Conservation (phyloP, 257 asterid species). For the Capsicum pubescens region DNA sequence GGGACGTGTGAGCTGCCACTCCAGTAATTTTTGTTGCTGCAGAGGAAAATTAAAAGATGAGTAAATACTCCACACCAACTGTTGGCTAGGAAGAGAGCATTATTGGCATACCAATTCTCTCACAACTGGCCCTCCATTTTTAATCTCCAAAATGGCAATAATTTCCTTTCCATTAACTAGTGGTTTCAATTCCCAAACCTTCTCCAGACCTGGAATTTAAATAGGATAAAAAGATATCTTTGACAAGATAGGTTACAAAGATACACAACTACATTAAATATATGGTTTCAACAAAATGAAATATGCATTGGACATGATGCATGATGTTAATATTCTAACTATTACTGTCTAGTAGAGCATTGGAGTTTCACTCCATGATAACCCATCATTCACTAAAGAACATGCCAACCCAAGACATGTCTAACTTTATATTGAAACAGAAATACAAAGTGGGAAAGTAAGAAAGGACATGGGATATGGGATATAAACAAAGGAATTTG, state of each 20-base stretch:
- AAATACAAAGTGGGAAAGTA: background rate
- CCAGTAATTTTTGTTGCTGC: slow-evolving; percentile 72
- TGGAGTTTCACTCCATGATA: background rate
- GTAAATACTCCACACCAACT: slow-evolving; percentile 6
- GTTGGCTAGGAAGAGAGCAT: background rate
- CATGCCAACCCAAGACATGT: background rate
- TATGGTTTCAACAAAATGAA: background rate
- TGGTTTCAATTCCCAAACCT: slow-evolving; percentile 80
- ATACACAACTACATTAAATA: background rate
- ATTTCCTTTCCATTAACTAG: slow-evolving; percentile 76
- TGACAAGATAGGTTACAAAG: background rate
- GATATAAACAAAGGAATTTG: background rate
- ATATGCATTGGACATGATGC: background rate
- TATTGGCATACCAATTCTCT: slow-evolving; percentile 66
- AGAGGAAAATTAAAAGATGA: background rate
- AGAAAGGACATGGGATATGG: background rate
- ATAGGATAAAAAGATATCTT: background rate
- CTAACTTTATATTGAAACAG: background rate
- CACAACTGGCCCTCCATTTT: slow-evolving; percentile 81
- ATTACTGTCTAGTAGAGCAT: background rate
- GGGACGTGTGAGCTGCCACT: slow-evolving; percentile 90
- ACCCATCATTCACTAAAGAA: background rate
- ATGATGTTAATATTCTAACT: background rate
- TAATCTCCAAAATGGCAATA: slow-evolving; percentile 62
- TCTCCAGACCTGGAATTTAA: slow-evolving; percentile 66